These are phyloP conservation scores for Sporothrix protearum DNA, from an alignment of 2,329 filamentous ascomycete species.

Conservation along the genomic window DNA sequence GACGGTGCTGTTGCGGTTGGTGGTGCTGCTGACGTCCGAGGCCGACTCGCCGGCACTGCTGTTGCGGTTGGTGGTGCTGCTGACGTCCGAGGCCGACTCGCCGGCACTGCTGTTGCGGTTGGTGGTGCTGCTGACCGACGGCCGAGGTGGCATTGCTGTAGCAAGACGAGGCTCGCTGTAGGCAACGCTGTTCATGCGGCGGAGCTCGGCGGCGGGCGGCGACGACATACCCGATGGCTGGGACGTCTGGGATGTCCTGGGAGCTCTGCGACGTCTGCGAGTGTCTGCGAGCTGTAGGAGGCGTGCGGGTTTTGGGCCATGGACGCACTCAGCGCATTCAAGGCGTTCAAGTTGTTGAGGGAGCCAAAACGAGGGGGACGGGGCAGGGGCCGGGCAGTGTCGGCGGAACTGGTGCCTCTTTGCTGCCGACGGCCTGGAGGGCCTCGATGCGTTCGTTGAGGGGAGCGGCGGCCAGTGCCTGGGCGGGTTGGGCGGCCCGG, in stretches of 20 bases:
- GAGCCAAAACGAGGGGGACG: conserved; percentile 15
- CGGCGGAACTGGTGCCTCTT: not conserved
- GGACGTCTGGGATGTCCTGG: not conserved
- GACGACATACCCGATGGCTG: conserved; percentile 32
- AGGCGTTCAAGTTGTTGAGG: not conserved
- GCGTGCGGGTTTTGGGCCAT: not conserved
- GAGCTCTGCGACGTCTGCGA: no score
- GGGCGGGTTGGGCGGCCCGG: not conserved
- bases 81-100: conserved; percentile 11
- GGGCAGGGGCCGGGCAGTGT: conserved; percentile 20
- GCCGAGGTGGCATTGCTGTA: conserved; percentile 32
- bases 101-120: conserved; percentile 27
- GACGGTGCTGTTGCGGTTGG: conserved; percentile 13
- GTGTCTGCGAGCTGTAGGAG: not conserved
- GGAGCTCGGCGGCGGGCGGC: conserved; percentile 49
- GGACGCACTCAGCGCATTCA: not conserved
- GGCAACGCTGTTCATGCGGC: conserved; percentile 54
- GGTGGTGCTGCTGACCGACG: not conserved
- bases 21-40: conserved; percentile 1
- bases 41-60: conserved; percentile 27
- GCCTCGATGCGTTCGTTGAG: conserved; percentile 19
- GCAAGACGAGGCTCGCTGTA: conserved; percentile 42
- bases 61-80: not conserved
- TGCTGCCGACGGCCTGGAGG: conserved; percentile 9
- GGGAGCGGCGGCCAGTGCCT: conserved; percentile 17